phyloP scores from a whole-genome alignment of 495 filamentous ascomycete species.

The Articulospora tetracladia region DNA sequence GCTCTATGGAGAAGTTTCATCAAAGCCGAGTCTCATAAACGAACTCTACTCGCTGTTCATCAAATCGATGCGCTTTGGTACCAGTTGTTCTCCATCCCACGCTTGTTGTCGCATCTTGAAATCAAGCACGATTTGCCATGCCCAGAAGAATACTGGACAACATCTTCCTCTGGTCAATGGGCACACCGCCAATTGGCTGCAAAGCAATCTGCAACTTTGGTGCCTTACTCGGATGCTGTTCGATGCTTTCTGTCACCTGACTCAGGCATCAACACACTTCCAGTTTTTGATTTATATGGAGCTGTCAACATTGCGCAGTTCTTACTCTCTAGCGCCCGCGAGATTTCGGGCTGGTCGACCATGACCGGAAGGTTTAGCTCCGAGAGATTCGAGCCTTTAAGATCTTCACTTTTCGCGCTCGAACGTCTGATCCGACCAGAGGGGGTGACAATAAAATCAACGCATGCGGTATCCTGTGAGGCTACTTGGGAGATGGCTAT shows the following conservation, averaged over 20 bases:
- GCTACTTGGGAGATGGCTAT: conserved; percentile 38
- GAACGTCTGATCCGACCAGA: conserved; percentile 27
- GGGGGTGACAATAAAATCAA: background rate
- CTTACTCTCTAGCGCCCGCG: conserved; percentile 34
- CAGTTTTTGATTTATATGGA: conserved; percentile 33
- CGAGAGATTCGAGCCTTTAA: conserved; percentile 31
- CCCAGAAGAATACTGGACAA: conserved; percentile 28
- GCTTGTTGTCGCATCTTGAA: conserved; percentile 34
- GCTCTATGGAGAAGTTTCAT: conserved; percentile 32
- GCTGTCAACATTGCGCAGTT: conserved; percentile 37
- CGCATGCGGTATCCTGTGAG: conserved; percentile 12
- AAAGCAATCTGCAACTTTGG: conserved; percentile 12
- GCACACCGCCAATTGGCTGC: conserved; percentile 29
- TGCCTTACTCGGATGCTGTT: conserved; percentile 34
- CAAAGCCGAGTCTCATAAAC: conserved; percentile 33
- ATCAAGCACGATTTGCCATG: conserved; percentile 37
- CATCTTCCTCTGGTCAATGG: conserved; percentile 31
- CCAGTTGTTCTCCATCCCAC: conserved; percentile 34
- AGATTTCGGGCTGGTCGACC: conserved; percentile 37
- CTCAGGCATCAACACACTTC: conserved; percentile 20
- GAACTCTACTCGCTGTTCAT: conserved; percentile 34
- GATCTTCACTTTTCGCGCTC: conserved; percentile 30
- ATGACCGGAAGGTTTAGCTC: conserved; percentile 36
- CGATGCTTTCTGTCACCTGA: conserved; percentile 30
- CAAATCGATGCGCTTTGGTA: conserved; percentile 38